Evolutionary conservation across 208 protist species (phyloP).

Genomic region (Trypanosoma caninum): DNA sequence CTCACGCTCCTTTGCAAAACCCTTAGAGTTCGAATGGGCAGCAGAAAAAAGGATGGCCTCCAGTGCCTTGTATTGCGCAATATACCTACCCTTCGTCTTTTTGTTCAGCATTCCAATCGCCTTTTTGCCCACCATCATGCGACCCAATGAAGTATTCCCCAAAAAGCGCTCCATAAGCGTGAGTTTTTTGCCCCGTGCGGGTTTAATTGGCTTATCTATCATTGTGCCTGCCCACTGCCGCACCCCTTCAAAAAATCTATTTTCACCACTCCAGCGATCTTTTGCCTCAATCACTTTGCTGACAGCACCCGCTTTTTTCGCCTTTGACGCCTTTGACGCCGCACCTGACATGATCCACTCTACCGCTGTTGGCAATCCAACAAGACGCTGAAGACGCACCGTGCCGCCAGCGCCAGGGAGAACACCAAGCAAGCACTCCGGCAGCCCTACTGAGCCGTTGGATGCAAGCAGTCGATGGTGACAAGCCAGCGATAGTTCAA

Average conservation of each 20-base stretch:
- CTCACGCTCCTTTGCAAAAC: slow-evolving; percentile 61
- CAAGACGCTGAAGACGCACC: slow-evolving; percentile 91
- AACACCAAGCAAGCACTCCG: slow-evolving; percentile 93
- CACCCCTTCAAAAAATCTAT: slow-evolving; percentile 70
- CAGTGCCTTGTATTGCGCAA: slow-evolving; percentile 91
- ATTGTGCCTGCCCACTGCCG: slow-evolving; percentile 53
- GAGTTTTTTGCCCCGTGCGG: slow-evolving; percentile 43
- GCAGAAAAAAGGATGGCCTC: slow-evolving; percentile 81
- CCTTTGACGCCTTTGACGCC: slow-evolving; percentile 62
- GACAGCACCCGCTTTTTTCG: slow-evolving; percentile 72
- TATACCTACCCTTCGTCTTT: slow-evolving; percentile 92
- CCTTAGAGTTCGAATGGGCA: slow-evolving; percentile 49
- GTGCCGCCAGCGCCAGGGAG: slow-evolving; percentile 94
- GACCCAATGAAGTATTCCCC: slow-evolving; percentile 58
- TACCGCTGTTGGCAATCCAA: slow-evolving; percentile 86
- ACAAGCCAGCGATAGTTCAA: slow-evolving; percentile 94
- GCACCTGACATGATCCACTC: slow-evolving; percentile 86
- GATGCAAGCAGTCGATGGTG: slow-evolving; percentile 79
- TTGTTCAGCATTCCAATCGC: slow-evolving; percentile 78
- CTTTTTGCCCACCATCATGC: slow-evolving; percentile 45
- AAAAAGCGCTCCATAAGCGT: slow-evolving; percentile 48
- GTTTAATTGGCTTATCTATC: slow-evolving; percentile 49
- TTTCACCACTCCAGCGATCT: slow-evolving; percentile 58
- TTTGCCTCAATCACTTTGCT: slow-evolving; percentile 48
- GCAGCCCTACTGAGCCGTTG: slow-evolving; percentile 61